Evolutionary conservation across 768 basidiomycete genomes (phyloP), one percentile per base, ranked within the genome.

Genomic region (Cyclocybe cylindracea): DNA sequence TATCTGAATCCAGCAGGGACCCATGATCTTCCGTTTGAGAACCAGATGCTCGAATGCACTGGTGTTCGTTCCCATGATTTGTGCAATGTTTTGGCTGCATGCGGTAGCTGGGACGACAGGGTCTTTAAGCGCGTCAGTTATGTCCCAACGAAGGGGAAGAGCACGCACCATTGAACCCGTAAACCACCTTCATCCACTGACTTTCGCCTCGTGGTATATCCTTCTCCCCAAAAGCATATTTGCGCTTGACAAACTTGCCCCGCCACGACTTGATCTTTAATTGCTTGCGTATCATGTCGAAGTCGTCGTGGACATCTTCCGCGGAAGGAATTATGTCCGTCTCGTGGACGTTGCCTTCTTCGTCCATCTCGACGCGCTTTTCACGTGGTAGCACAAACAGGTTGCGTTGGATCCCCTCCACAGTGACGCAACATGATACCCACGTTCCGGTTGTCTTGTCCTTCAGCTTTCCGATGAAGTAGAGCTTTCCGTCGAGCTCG

Each of bases 21-120:
- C 97, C 94, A 98, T 98, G 51, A 98, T 97, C 72, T 95, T 97
- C 32, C 94, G 85, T 69, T 98, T 98, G 41, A 98, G 60, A 2
- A 94, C 95, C 14, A 99, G 81, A 8, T 93, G 74, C 66, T 98
- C 97, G 60, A 99, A 99, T 0, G 96, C 89, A 46, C 75, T 91
- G 5, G 94, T 96, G 58, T 85, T 94, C 2, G 95, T 89, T 10
- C 97, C 97, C 59, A 98, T 89, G 9, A 98, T 86, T 50, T 82
- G 84, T 33, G 84, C 78, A 65, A 98, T 95, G 45, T 91, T 95
- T 7, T 90, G 85, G 42, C 91, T 93, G 37, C 81, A 82, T 3
- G 87, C 81, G 33, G 82, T 84, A 55, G 75, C 74, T 0, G 92
- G 89, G 16, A 99, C 76, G 52, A 83, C 79, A 6, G 86, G 86